Conservation (phyloP, 1,139 yeast genomes). For the Nakaseomyces bracarensis region DNA sequence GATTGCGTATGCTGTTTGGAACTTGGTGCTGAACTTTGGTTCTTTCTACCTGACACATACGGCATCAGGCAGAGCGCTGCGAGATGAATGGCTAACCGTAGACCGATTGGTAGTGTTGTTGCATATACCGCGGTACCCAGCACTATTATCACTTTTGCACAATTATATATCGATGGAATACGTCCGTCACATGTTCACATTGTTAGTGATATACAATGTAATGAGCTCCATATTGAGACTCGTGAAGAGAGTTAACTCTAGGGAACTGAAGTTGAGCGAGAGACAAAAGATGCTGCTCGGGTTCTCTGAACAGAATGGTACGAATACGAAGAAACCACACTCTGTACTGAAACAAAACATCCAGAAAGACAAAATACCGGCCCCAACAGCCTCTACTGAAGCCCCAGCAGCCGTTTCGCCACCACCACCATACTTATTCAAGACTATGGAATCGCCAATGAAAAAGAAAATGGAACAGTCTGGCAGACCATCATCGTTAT, state of each 20-base stretch:
- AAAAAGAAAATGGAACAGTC: conserved; percentile 15
- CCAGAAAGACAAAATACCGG: conserved; percentile 8
- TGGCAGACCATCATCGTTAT: too few species aligned
- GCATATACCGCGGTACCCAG: neutral
- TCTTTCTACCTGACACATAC: conserved; percentile 21
- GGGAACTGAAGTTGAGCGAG: conserved; percentile 37
- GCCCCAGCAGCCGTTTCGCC: neutral
- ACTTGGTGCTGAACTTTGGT: conserved; percentile 25
- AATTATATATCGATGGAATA: conserved; percentile 10
- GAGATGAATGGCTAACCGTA: neutral
- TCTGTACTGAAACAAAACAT: conserved; percentile 9
- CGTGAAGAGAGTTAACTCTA: conserved; percentile 30
- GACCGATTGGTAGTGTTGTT: neutral
- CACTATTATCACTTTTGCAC: neutral
- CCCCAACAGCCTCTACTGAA: neutral
- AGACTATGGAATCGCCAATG: conserved; percentile 28
- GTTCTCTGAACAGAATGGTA: conserved; percentile 19
- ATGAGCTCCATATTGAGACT: conserved; percentile 32
- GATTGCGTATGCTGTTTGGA: conserved; percentile 27
- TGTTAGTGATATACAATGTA: conserved; percentile 35
- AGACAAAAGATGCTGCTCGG: conserved; percentile 40
- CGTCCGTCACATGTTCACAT: conserved; percentile 23
- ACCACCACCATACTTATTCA: conserved; percentile 28
- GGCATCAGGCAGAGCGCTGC: conserved; percentile 11
- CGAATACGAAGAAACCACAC: neutral